Evolutionary conservation across 305 asterid genomes (phyloP).

Genomic region (Rubia peregrina): DNA sequence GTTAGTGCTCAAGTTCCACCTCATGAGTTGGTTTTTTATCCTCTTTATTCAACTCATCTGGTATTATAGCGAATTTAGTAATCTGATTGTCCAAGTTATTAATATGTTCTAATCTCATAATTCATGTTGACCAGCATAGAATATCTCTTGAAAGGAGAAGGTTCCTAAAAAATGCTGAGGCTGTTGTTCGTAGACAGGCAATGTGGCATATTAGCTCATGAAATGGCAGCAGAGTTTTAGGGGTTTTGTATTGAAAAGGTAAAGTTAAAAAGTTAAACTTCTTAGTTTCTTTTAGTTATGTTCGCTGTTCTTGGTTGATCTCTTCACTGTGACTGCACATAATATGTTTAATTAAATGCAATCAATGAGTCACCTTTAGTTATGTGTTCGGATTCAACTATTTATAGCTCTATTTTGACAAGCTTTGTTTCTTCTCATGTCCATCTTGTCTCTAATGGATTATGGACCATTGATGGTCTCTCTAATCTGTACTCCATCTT

Average conservation of each 20-base stretch:
- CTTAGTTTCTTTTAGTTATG: too few relatives aligned
- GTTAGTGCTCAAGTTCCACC: background rate
- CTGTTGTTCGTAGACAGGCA: slow-evolving; percentile 93
- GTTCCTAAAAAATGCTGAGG: slow-evolving; percentile 90
- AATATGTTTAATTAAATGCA: too few relatives aligned
- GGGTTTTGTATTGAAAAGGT: slow-evolving; percentile 99
- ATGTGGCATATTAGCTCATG: slow-evolving; percentile 99
- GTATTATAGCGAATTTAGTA: background rate
- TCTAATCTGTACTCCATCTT: too few relatives aligned
- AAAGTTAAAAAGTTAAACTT: slow-evolving; percentile 9
- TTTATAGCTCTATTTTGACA: too few relatives aligned
- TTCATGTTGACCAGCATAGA: slow-evolving; percentile 61
- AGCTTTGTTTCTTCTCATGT: too few relatives aligned
- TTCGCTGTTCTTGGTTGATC: too few relatives aligned
- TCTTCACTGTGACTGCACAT: too few relatives aligned
- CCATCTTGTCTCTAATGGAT: too few relatives aligned
- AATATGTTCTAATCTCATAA: background rate
- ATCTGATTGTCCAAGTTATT: slow-evolving; percentile 8
- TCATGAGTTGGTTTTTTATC: background rate
- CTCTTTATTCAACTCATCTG: background rate
- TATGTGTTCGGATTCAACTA: too few relatives aligned
- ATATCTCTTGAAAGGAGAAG: slow-evolving; percentile 96
- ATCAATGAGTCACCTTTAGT: too few relatives aligned
- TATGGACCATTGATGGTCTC: too few relatives aligned
- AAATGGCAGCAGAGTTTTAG: slow-evolving; percentile 99